Percentiles rank a stretch among this genome's conserved stretches.
Evolutionary conservation across 1,284 basidiomycete genomes (phyloP).

Genomic region (Irpex sp.): DNA sequence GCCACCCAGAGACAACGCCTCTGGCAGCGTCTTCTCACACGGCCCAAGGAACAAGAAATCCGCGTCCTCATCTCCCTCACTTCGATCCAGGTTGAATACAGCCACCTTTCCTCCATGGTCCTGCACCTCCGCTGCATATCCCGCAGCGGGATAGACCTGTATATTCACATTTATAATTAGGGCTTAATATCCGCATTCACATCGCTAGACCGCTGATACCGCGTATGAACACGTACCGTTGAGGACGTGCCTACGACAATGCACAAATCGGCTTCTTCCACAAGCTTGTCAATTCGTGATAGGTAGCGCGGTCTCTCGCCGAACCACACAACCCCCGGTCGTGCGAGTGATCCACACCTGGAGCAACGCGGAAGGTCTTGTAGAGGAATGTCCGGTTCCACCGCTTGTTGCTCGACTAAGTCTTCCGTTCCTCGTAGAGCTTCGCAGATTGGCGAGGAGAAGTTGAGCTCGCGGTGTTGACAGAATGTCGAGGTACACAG

Average conservation of each 20-base stretch:
- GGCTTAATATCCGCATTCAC: not conserved
- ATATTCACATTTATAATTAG: not conserved
- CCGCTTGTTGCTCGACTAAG: conserved; percentile 32
- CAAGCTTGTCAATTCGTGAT: conserved; percentile 39
- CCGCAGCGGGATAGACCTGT: conserved; percentile 46
- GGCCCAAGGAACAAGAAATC: conserved; percentile 48
- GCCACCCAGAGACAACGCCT: conserved; percentile 24
- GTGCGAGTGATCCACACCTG: conserved; percentile 44
- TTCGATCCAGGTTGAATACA: conserved; percentile 58
- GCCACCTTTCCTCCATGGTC: conserved; percentile 45
- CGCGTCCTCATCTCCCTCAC: conserved; percentile 36
- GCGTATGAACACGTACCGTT: conserved; percentile 35
- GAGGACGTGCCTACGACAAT: conserved; percentile 65
- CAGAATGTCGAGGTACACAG: conserved; percentile 44
- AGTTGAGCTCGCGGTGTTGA: conserved; percentile 37
- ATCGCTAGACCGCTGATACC: not conserved
- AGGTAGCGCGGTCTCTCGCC: conserved; percentile 48
- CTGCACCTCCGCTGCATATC: conserved; percentile 34
- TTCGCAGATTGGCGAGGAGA: conserved; percentile 46
- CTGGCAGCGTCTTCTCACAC: conserved; percentile 41
- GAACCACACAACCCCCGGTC: conserved; percentile 70
- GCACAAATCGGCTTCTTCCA: conserved; percentile 51
- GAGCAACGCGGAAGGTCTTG: conserved; percentile 49
- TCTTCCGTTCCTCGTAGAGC: conserved; percentile 50
- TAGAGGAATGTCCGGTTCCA: conserved; percentile 41